Conservation (phyloP, 164 flowering plant genomes). For the Saururus chinensis region DNA sequence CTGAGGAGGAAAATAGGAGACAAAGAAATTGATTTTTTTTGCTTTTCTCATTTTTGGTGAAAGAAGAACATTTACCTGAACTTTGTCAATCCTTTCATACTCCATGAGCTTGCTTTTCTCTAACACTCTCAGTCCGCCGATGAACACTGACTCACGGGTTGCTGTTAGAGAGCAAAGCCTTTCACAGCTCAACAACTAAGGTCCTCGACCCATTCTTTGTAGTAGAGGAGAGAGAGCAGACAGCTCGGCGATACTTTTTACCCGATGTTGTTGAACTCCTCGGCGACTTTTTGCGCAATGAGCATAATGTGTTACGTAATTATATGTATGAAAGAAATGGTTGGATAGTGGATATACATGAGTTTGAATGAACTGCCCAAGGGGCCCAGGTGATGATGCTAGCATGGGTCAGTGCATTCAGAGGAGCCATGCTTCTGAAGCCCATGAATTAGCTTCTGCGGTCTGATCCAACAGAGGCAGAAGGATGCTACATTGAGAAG, state of each 20-base stretch:
- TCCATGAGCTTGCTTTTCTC: constrained; percentile 45
- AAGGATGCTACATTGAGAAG: not conserved
- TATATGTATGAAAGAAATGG: not conserved
- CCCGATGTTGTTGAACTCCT: not conserved
- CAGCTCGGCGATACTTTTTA: not conserved
- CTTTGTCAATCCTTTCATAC: constrained; percentile 85
- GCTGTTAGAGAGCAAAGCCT: not conserved
- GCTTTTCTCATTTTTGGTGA: not conserved
- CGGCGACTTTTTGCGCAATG: not conserved
- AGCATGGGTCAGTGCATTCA: not conserved
- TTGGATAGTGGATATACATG: too few relatives aligned
- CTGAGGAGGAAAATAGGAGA: too few relatives aligned
- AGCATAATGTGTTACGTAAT: too few relatives aligned
- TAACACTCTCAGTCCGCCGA: not conserved
- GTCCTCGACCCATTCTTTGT: not conserved
- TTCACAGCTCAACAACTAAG: not conserved
- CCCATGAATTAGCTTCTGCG: not conserved
- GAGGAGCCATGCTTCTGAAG: not conserved
- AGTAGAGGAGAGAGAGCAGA: not conserved
- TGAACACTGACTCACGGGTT: not conserved
- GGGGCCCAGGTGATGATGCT: not conserved
- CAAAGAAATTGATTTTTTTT: too few relatives aligned
- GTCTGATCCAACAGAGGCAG: not conserved
- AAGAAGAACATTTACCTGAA: constrained; percentile 37
- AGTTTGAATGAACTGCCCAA: not conserved